Evolutionary conservation across 805 yeast species (phyloP).

Genomic region (Spathaspora arborariae): DNA sequence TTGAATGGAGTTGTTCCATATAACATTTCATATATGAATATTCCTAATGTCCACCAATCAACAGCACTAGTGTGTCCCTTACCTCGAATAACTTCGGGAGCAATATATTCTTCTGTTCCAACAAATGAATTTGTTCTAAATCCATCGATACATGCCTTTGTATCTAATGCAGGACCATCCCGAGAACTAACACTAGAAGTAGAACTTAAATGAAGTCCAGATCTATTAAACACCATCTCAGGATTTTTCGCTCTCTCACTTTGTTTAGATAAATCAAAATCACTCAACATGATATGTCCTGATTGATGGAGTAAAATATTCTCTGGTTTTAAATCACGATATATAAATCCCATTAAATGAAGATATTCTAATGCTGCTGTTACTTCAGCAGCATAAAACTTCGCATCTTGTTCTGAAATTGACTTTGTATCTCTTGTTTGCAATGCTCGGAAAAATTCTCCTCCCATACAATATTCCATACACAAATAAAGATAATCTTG

Average conservation of each 20-base stretch:
- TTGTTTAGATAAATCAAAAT: slow-evolving; percentile 92
- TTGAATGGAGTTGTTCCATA: slow-evolving; percentile 96
- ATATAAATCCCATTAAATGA: slow-evolving; percentile 95
- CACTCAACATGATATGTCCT: slow-evolving; percentile 97
- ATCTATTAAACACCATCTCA: slow-evolving; percentile 59
- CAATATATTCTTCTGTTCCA: slow-evolving; percentile 98
- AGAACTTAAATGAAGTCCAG: slow-evolving; percentile 51
- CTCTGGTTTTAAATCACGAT: slow-evolving; percentile 95
- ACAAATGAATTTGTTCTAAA: slow-evolving; percentile 97
- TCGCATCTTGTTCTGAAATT: slow-evolving; percentile 82
- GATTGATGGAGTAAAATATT: slow-evolving; percentile 91
- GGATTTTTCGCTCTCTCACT: slow-evolving; percentile 76
- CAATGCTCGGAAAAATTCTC: slow-evolving; percentile 93
- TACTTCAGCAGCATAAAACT: slow-evolving; percentile 94
- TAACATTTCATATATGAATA: slow-evolving; percentile 88
- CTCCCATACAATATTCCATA: slow-evolving; percentile 99
- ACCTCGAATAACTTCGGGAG: slow-evolving; percentile 96
- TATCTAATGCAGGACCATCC: slow-evolving; percentile 66
- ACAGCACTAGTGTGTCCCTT: slow-evolving; percentile 98
- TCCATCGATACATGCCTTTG: slow-evolving; percentile 92
- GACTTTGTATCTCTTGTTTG: slow-evolving; percentile 88
- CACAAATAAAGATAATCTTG: slow-evolving; percentile 88
- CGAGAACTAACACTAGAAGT: slow-evolving; percentile 23
- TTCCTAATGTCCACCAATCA: slow-evolving; percentile 99
- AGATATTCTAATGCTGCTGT: slow-evolving; percentile 94